Evolutionary conservation across 257 asterid species (phyloP), one percentile per base, ranked within the genome.

Genomic region (Agastache rugosa): DNA sequence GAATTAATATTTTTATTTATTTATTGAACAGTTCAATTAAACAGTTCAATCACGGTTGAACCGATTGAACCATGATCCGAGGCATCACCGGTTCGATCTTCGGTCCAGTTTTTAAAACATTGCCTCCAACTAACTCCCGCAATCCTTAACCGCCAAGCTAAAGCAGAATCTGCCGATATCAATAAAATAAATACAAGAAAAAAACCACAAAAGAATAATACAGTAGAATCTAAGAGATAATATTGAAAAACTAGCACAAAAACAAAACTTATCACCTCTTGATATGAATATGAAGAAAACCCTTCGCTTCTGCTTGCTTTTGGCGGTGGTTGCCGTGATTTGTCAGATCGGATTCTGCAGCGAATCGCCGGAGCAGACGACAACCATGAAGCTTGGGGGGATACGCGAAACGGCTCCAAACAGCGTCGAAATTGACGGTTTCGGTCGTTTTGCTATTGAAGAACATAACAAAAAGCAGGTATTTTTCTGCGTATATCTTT

Each of bases 401-500:
- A 23, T 47, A 14, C 67, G 70, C 44, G 60, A 74, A 73, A 47
- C 20, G 3, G 80, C 77, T 59, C 74, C 59, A 37, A 85, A 79
- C 73, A 58, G 58, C 31, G 81, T 66, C 1, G 87, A 85, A 22
- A 69, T 85, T 29, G 87, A 80, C 66, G 71, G 60, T 50, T 60
- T 87, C 11, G 88, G 85, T 3, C 84, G 90, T 23, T 87, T 83
- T 48, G 88, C 90, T 56, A 87, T 87, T 64, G 74, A 79, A 62
- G 76, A 85, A 53, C 82, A 85, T 72, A 87, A 87, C 72, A 80
- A 60, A 20, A 78, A 83, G 34, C 78, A 82, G 88, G 89, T 85
- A 2, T 0, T 55, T 48, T 22, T 44, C 51, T 75, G 29, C 15
- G 3, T 31, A 17, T 35, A 29, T 7, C 9, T 15, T 31, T 23